Percentiles rank a stretch among this genome's conserved stretches.
Evolutionary conservation across 73 alveolate species (phyloP).

Genomic region (Blepharisma stoltei): DNA sequence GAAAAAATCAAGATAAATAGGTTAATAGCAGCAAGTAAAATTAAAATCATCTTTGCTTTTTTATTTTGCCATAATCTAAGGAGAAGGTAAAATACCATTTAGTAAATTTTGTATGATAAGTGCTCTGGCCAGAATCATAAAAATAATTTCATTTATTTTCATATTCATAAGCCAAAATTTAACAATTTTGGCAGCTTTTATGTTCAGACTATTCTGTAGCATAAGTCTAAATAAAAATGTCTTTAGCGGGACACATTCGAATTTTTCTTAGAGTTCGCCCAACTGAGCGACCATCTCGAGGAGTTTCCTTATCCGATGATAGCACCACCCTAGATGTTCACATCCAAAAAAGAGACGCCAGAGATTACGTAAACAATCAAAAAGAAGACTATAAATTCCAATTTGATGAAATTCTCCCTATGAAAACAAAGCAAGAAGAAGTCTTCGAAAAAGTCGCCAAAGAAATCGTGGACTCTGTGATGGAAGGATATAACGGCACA

Average conservation of each 20-base stretch:
- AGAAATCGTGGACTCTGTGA: slow-evolving; percentile 92
- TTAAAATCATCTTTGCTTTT: too few relatives aligned
- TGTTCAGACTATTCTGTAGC: too few relatives aligned
- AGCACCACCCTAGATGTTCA: slow-evolving; percentile 45
- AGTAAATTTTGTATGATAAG: too few relatives aligned
- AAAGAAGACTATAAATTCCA: slow-evolving; percentile 73
- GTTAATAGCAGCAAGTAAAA: too few relatives aligned
- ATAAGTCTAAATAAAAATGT: slow-evolving; percentile 22
- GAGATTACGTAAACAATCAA: slow-evolving; percentile 89
- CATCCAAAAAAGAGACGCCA: slow-evolving; percentile 49
- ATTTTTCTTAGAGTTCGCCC: slow-evolving; percentile 75
- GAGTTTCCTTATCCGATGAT: slow-evolving; percentile 45
- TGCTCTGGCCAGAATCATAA: too few relatives aligned
- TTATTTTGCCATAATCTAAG: too few relatives aligned
- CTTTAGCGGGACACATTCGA: slow-evolving; percentile 52
- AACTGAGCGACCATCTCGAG: slow-evolving; percentile 50
- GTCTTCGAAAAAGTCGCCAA: slow-evolving; percentile 89
- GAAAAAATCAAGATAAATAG: too few relatives aligned
- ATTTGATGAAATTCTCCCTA: slow-evolving; percentile 76
- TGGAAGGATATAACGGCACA: slow-evolving; percentile 98
- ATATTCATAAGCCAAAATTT: too few relatives aligned
- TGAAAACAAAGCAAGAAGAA: slow-evolving; percentile 76
- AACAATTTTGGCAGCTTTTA: too few relatives aligned
- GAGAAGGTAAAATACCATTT: too few relatives aligned
- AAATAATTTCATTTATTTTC: too few relatives aligned